Base-by-base conservation (phyloP, 1,284 basidiomycete species). In the Leccinum fuscescens region DNA sequence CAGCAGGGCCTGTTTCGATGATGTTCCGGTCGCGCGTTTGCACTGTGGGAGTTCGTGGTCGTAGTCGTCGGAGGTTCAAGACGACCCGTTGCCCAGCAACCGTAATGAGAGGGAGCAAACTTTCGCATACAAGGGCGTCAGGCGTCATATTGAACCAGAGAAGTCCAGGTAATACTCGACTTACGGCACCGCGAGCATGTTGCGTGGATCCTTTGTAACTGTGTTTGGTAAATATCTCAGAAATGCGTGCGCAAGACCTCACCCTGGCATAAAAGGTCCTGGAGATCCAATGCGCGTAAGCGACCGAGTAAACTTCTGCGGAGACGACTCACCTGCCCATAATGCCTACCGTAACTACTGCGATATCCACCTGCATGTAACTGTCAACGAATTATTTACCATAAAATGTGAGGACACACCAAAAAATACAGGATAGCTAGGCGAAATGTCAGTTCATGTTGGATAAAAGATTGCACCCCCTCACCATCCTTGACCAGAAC, bases 51-150 rank as follows among this genome's bases (percentile, higher is more conserved):
- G 6, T 6, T 20, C 17, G 42, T 9, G 42, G 42, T 46, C 8
- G 42, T 20, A 46, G 17, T 20, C 42, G 17, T 29, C 62, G 62
- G 3, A 63, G 58, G 58, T 64, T 63, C 9, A 63, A 37, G 14
- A 63, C 48, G 14, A 37, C 44, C 3, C 62, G 54, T 49, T 63
- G 62, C 24, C 62, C 62, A 12, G 49, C 15, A 6, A 62, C 33
- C 12, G 27, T 12, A 3, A 63, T 49, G 3, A 65, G 9, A 6
- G 62, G 62, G 17, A 56, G 1, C 6, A 9, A 42, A 15, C 53
- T 54, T 54, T 39, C 2, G 22, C 14, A 49, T 27, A 46, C 48
- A 9, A 49, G 24, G 24, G 24, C 1, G 48, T 27, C 8, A 49
- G 48, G 20, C 48, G 20, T n/a, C 14, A 24, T 22, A 24, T 31